Percentiles rank a stretch among this genome's conserved stretches.
Conservation (phyloP, 2,329 filamentous ascomycete species). For the Diaporthe australafricana region DNA sequence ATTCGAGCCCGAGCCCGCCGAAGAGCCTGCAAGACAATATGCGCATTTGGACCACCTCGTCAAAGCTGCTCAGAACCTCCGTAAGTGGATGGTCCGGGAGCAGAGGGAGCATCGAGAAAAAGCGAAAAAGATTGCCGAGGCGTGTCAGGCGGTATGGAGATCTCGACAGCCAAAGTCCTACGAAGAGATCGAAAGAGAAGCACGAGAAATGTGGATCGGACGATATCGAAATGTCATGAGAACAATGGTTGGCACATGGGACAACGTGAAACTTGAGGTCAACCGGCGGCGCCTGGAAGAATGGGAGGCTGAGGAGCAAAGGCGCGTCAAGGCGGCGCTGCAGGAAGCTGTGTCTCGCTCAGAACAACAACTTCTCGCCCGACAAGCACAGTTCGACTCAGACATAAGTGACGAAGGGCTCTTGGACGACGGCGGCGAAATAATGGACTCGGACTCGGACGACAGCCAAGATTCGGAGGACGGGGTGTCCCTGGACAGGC, state of each 20-base stretch:
- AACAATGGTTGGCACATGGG: conserved; percentile 68
- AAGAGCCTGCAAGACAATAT: conserved; percentile 83
- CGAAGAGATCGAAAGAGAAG: conserved; percentile 86
- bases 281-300: conserved; percentile 69
- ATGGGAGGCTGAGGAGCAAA: conserved; percentile 75
- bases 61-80: conserved; percentile 83
- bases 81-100: conserved; percentile 82
- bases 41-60: conserved; percentile 88
- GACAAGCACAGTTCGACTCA: conserved; percentile 65
- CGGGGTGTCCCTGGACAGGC: conserved; percentile 50
- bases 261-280: conserved; percentile 71
- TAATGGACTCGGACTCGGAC: conserved; percentile 52
- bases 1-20: conserved; percentile 77
- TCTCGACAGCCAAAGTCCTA: conserved; percentile 78
- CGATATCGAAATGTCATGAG: conserved; percentile 80
- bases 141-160: conserved; percentile 81
- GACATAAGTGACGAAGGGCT: conserved; percentile 60
- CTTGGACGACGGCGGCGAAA: conserved; percentile 51
- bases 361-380: conserved; percentile 74
- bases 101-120: conserved; percentile 79
- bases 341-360: conserved; percentile 80
- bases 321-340: conserved; percentile 73
- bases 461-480: conserved; percentile 42
- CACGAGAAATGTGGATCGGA: conserved; percentile 72
- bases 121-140: conserved; percentile 84